Percentiles rank a stretch among this genome's conserved stretches.
Evolutionary conservation across 2,329 filamentous ascomycete genomes (phyloP).

Genomic region (Colletotrichum sp.): DNA sequence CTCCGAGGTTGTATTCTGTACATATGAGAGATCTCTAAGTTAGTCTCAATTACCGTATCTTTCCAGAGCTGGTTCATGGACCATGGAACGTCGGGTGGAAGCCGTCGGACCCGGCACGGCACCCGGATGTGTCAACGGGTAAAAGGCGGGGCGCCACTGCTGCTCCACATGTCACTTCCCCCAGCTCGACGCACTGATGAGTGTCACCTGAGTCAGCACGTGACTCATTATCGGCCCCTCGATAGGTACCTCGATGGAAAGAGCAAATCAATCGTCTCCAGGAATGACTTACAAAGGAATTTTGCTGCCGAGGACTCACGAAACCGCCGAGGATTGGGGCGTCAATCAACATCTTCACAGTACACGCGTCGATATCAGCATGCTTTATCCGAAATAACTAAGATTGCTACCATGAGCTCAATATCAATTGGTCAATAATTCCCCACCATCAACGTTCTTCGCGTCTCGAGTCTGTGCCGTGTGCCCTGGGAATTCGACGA

Average conservation of each 20-base stretch:
- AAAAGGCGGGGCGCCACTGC: not conserved
- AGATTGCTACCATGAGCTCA: constrained; percentile 14
- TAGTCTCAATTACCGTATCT: too few species aligned
- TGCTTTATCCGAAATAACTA: not conserved
- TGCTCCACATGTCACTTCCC: not conserved
- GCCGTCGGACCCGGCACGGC: not conserved
- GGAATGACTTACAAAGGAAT: not conserved
- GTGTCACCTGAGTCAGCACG: not conserved
- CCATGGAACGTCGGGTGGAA: fast-evolving
- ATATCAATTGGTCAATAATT: constrained; percentile 19
- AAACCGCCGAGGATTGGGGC: not conserved
- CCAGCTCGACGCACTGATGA: fast-evolving
- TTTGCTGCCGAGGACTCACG: not conserved
- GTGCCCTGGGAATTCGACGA: not conserved
- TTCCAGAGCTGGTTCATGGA: fast-evolving
- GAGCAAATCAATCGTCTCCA: not conserved
- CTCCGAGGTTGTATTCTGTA: too few species aligned
- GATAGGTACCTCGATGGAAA: not conserved
- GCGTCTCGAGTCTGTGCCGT: not conserved
- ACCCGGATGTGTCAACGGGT: not conserved
- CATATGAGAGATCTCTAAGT: too few species aligned
- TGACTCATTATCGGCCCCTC: not conserved
- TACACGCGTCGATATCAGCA: not conserved
- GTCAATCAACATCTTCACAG: not conserved
- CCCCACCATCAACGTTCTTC: not conserved